Conservation (phyloP, 768 basidiomycete species). For the Boletus tylopilopsis region DNA sequence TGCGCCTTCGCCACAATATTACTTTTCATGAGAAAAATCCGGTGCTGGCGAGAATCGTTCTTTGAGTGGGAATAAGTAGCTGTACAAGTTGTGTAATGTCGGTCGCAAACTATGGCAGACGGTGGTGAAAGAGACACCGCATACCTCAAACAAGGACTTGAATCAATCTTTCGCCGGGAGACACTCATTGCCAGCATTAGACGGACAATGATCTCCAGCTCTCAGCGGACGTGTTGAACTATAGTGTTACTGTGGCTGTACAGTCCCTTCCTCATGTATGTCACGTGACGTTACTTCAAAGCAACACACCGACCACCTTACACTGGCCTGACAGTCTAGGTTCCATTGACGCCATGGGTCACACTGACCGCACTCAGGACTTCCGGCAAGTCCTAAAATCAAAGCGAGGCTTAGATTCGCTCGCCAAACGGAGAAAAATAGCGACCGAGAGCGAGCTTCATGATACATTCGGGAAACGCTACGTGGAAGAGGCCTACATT, state of each 20-base stretch:
- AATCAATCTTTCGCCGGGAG: conserved; percentile 34
- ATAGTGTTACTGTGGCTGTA: neutral
- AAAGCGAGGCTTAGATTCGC: conserved; percentile 39
- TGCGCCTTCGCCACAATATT: conserved; percentile 37
- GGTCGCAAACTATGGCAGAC: conserved; percentile 59
- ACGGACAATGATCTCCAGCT: conserved; percentile 20
- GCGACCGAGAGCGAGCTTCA: conserved; percentile 35
- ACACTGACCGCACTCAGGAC: conserved; percentile 56
- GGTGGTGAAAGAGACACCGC: conserved; percentile 47
- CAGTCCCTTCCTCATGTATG: conserved; percentile 6
- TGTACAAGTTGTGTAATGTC: conserved; percentile 17
- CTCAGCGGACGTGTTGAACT: conserved; percentile 18
- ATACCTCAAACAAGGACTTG: conserved; percentile 73
- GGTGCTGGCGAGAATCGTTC: conserved; percentile 15
- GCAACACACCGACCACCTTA: neutral
- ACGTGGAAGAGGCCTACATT: conserved; percentile 70
- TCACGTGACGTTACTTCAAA: too few species aligned
- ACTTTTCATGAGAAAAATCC: conserved; percentile 10
- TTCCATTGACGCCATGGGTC: conserved; percentile 42
- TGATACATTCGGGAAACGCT: conserved; percentile 56
- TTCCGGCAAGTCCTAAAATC: conserved; percentile 52
- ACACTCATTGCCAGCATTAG: conserved; percentile 7
- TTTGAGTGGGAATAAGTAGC: conserved; percentile 8
- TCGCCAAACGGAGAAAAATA: conserved; percentile 51
- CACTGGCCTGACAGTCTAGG: neutral